Evolutionary conservation across 148 eudicot genomes (phyloP), one percentile per base, ranked within the genome.

Genomic region (Amaranthus cruentus): DNA sequence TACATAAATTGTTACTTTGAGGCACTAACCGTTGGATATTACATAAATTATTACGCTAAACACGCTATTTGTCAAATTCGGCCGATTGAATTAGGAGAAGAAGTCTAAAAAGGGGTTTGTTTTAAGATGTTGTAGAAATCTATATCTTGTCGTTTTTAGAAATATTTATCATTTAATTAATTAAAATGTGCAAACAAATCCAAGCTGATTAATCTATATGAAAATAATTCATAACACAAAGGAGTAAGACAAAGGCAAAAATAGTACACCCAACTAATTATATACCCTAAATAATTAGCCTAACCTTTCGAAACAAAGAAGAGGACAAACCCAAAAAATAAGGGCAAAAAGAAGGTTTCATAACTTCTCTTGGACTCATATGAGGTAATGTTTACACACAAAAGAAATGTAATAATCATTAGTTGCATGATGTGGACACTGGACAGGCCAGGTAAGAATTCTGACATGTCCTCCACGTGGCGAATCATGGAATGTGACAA

Each of bases 401-500:
- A 9, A 50, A 12, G 18, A 78, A 75, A 48, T 18, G 2, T 51
- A 54, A 51, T 70, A 74, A 81, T 78, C 76, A 81, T 76, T 79
- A 74, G 78, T 59, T 62, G 54, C 70, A 77, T 75, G 81, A 87
- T 74, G 78, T 73, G 66, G 75, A 78, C 84, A 72, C 38, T 28
- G 38, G 75, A 51, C 53, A 69, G 78, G 68, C 44, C 70, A 67
- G 70, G 70, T 67, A 67, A 18, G 72, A 8, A 44, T 21, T 69
- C 73, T 62, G 70, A 82, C 69, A 28, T 79, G 83, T 51, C 81
- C 4, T 82, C 86, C 89, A 84, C 55, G 46, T 85, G 91, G 63
- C 86, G 6, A 8, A 5, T 28, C 3, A 1, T 7, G 48, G 71
- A 68, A 13, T 75, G 28, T 28, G 83, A 74, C 89, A 85, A 70